Conservation (phyloP, 1,139 yeast genomes). For the Geotrichum reessii region DNA sequence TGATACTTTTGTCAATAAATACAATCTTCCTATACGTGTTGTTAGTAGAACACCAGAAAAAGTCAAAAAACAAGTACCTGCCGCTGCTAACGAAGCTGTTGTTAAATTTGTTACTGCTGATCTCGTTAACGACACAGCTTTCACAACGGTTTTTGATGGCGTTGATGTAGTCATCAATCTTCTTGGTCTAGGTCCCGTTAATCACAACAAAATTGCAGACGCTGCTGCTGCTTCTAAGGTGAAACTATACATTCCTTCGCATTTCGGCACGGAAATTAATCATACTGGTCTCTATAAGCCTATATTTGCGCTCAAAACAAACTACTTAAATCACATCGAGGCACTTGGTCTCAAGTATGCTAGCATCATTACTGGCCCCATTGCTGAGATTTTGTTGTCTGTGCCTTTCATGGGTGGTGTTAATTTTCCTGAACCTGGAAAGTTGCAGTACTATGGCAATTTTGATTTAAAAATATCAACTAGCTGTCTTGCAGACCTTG, state of each 20-base stretch:
- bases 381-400: conserved; percentile 35
- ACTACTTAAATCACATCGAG: conserved; percentile 42
- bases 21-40: conserved; percentile 47
- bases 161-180: conserved; percentile 50
- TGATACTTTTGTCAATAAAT: conserved; percentile 41
- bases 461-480: background rate
- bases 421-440: conserved; percentile 19
- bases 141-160: conserved; percentile 41
- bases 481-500: conserved; percentile 1
- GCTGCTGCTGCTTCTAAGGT: conserved; percentile 42
- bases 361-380: conserved; percentile 44
- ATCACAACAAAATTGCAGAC: conserved; percentile 32
- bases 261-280: conserved; percentile 48
- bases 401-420: conserved; percentile 36
- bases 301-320: conserved; percentile 39
- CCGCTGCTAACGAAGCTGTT: conserved; percentile 30
- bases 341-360: conserved; percentile 48
- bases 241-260: conserved; percentile 56
- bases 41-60: conserved; percentile 44
- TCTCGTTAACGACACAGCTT: conserved; percentile 29
- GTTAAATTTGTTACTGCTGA: conserved; percentile 22
- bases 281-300: conserved; percentile 34
- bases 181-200: conserved; percentile 27
- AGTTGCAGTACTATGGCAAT: background rate
- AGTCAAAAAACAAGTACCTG: conserved; percentile 38